Evolutionary conservation across 345 rosid genomes (phyloP).

Genomic region (Salix brachista): DNA sequence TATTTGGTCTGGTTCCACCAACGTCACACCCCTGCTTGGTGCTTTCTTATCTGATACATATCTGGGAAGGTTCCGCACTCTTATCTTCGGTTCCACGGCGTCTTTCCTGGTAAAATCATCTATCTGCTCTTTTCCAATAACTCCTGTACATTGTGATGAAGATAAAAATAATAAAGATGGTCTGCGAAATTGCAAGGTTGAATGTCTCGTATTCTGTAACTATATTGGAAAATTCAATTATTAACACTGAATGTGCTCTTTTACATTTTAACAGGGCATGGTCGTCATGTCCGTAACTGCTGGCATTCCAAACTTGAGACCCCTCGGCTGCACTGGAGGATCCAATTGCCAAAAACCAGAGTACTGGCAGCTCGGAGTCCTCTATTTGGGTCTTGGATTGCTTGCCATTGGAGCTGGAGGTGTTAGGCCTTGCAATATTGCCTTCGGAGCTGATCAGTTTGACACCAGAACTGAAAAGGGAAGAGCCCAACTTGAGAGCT

Average conservation of each 20-base stretch:
- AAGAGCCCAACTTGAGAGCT: constrained; percentile 48
- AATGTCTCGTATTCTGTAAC: neutral
- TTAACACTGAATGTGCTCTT: neutral
- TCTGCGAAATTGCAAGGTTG: neutral
- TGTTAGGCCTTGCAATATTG: constrained; percentile 71
- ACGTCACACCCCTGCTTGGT: constrained; percentile 50
- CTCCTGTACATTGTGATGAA: neutral
- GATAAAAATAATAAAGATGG: neutral
- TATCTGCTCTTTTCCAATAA: neutral
- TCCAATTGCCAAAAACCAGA: constrained; percentile 32
- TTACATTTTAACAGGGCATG: constrained; percentile 49
- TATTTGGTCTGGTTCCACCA: constrained; percentile 59
- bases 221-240: neutral
- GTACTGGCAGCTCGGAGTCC: constrained; percentile 47
- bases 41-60: constrained; percentile 62
- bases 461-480: constrained; percentile 50
- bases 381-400: constrained; percentile 41
- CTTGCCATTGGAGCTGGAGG: constrained; percentile 67
- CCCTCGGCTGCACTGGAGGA: constrained; percentile 33
- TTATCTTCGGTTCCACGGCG: constrained; percentile 46
- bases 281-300: constrained; percentile 51
- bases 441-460: constrained; percentile 80
- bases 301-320: constrained; percentile 38
- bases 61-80: constrained; percentile 57
- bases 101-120: constrained; percentile 45